Percentiles rank a stretch among this genome's conserved stretches.
phyloP scores from a whole-genome alignment of 2,329 filamentous ascomycete genomes.

The Dryadomyces quercus-mongolicae region DNA sequence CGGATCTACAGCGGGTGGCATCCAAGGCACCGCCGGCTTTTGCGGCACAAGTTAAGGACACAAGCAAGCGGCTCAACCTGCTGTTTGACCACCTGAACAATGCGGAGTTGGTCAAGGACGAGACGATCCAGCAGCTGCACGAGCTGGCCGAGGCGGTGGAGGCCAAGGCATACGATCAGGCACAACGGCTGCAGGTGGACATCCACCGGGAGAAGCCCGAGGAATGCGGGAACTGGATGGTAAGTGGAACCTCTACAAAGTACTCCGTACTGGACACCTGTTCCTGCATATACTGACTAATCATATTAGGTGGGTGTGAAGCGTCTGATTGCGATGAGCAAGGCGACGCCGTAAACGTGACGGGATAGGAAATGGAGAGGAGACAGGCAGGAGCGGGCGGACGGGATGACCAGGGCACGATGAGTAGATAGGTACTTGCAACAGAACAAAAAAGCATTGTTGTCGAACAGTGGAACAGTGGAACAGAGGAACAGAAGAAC shows the following conservation, averaged over 20 bases:
- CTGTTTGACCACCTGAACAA: constrained; percentile 98
- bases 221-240: constrained; percentile 81
- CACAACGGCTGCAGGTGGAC: constrained; percentile 58
- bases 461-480: too few species aligned
- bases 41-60: constrained; percentile 81
- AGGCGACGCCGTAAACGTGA: constrained; percentile 32
- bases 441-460: too few species aligned
- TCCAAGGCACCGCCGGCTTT: constrained; percentile 76
- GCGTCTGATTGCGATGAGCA: constrained; percentile 51
- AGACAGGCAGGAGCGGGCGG: background rate
- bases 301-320: constrained; percentile 44
- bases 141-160: constrained; percentile 56
- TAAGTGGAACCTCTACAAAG: constrained; percentile 40
- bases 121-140: constrained; percentile 58
- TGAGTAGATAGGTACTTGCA: too few species aligned
- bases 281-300: background rate
- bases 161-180: constrained; percentile 54
- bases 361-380: background rate
- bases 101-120: constrained; percentile 72
- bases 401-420: too few species aligned
- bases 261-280: too few species aligned
- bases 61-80: constrained; percentile 81
- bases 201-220: constrained; percentile 67
- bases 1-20: constrained; percentile 83
- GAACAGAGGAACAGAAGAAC: too few species aligned